Evolutionary conservation across 1,284 basidiomycete species (phyloP).

Genomic region (Trametes pubescens): DNA sequence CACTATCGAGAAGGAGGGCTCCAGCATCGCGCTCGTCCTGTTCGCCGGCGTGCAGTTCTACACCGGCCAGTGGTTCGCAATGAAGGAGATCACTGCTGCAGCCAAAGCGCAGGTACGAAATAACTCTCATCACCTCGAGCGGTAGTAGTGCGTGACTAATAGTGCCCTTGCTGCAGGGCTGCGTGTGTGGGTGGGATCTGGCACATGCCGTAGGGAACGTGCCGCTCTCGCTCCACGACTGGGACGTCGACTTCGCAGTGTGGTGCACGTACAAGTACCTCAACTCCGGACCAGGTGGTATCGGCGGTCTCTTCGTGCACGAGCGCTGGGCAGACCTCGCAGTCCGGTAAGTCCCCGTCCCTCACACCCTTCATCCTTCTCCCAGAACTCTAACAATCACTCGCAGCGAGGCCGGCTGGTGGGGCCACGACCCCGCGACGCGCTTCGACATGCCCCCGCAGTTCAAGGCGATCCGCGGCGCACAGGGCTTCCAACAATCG

Average conservation of each 20-base stretch:
- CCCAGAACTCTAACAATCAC: conserved; percentile 3
- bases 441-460: conserved; percentile 91
- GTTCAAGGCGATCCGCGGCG: conserved; percentile 88
- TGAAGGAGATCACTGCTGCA: conserved; percentile 82
- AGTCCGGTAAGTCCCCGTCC: conserved; percentile 32
- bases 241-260: conserved; percentile 96
- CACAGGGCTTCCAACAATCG: conserved; percentile 95
- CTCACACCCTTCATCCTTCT: conserved; percentile 1
- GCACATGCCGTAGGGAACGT: conserved; percentile 98
- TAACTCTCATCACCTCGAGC: not conserved
- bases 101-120: conserved; percentile 77
- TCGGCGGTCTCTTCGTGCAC: conserved; percentile 93
- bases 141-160: not conserved
- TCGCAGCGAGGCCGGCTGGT: conserved; percentile 92
- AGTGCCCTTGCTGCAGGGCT: conserved; percentile 64
- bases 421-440: conserved; percentile 90
- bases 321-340: conserved; percentile 74
- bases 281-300: conserved; percentile 94
- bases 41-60: conserved; percentile 96
- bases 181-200: conserved; percentile 94
- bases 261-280: conserved; percentile 99
- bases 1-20: conserved; percentile 76
- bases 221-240: conserved; percentile 88
- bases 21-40: conserved; percentile 86
- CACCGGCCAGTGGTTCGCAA: conserved; percentile 96